phyloP scores from a whole-genome alignment of 805 yeast genomes.

The Candida chauliodis region DNA sequence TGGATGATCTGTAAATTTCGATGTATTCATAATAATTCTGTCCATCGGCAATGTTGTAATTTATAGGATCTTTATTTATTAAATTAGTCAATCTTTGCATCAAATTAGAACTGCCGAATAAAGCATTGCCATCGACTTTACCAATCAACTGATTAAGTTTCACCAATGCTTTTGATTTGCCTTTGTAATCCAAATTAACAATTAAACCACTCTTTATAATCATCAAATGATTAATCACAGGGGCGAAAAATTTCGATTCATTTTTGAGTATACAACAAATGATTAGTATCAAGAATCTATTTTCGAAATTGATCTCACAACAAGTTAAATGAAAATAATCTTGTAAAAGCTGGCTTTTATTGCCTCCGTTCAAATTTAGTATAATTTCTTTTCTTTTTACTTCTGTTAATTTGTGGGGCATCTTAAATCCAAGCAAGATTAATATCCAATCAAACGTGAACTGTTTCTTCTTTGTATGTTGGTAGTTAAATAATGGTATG shows the following conservation, averaged over 20 bases:
- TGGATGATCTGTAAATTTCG: conserved; percentile 21
- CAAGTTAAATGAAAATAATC: conserved; percentile 27
- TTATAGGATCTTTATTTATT: conserved; percentile 18
- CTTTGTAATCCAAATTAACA: conserved; percentile 27
- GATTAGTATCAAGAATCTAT: conserved; percentile 26
- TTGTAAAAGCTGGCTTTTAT: conserved; percentile 14
- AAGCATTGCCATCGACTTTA: conserved; percentile 27
- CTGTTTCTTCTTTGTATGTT: not conserved
- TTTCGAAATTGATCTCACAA: conserved; percentile 32
- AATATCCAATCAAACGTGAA: conserved; percentile 21
- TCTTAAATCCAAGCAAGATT: conserved; percentile 24
- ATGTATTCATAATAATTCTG: conserved; percentile 28
- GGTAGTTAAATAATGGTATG: conserved; percentile 1
- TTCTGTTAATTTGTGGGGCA: conserved; percentile 20
- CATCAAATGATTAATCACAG: conserved; percentile 21
- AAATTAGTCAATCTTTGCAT: conserved; percentile 27
- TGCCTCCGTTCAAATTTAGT: conserved; percentile 11
- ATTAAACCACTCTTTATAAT: conserved; percentile 23
- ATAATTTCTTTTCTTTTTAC: conserved; percentile 14
- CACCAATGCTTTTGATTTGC: conserved; percentile 19
- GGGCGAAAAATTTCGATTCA: conserved; percentile 18
- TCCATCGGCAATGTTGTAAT: conserved; percentile 22
- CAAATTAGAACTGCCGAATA: conserved; percentile 26
- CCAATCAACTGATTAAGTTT: conserved; percentile 23
- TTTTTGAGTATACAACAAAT: conserved; percentile 24